Percentiles rank a stretch among this genome's conserved stretches.
Conservation (phyloP, 257 asterid genomes). For the Solanum commersonii region DNA sequence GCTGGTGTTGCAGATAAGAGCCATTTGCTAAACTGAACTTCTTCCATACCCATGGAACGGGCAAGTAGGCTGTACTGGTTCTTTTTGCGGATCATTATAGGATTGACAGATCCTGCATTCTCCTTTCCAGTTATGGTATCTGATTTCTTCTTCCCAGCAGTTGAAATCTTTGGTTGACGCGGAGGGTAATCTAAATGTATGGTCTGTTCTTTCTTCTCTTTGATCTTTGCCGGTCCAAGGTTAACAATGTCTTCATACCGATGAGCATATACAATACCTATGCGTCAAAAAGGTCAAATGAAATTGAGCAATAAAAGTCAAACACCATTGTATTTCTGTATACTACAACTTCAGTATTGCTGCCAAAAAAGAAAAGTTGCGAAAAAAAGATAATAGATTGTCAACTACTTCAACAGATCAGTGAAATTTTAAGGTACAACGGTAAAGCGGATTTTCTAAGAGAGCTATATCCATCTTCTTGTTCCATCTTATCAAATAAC, state of each 20-base stretch:
- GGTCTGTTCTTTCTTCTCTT: conserved; percentile 8
- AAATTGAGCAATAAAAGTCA: not conserved
- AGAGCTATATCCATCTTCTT: not conserved
- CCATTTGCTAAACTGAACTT: conserved; percentile 53
- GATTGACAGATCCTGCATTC: conserved; percentile 5
- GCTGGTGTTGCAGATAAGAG: conserved; percentile 35
- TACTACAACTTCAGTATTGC: not conserved
- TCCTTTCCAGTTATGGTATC: conserved; percentile 14
- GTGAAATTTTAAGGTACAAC: not conserved
- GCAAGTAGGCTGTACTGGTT: conserved; percentile 50
- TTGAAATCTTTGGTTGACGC: not conserved
- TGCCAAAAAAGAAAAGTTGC: not conserved
- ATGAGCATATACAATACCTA: conserved; percentile 85
- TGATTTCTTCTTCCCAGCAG: conserved; percentile 13
- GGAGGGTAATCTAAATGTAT: conserved; percentile 1
- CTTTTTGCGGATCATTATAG: conserved; percentile 36
- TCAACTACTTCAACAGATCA: not conserved
- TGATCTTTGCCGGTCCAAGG: conserved; percentile 22
- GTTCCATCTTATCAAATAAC: not conserved
- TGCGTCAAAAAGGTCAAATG: not conserved
- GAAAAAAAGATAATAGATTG: not conserved
- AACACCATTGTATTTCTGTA: not conserved
- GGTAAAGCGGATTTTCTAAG: not conserved
- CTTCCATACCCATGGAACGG: conserved; percentile 58
- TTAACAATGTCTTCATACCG: conserved; percentile 86